These are phyloP conservation scores for Solanum piurae DNA, from an alignment of 257 asterid genomes.

Conservation along the genomic window DNA sequence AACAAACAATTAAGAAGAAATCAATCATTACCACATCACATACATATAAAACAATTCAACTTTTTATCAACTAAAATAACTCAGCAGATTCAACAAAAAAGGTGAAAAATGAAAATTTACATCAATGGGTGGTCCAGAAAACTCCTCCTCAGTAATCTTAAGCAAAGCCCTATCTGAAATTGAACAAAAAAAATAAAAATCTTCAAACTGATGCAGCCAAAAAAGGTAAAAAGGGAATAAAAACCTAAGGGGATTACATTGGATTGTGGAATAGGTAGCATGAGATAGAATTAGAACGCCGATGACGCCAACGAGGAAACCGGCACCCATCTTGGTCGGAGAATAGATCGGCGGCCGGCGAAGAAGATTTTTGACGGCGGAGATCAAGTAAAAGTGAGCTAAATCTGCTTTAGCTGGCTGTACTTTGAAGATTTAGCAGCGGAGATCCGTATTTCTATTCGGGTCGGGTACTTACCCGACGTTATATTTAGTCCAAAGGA, in stretches of 20 bases:
- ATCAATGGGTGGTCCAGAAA: conserved; percentile 64
- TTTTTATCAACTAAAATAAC: not conserved
- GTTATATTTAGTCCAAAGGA: not conserved
- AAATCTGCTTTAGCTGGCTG: not conserved
- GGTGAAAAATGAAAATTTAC: conserved; percentile 28
- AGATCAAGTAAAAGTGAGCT: not conserved
- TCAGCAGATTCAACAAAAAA: not conserved
- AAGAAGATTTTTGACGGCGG: not conserved
- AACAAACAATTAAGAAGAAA: not conserved
- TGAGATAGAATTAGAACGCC: conserved; percentile 76
- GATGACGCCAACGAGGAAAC: conserved; percentile 63
- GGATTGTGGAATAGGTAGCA: conserved; percentile 63
- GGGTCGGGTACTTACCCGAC: not conserved
- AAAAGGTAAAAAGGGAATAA: not conserved
- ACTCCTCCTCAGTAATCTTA: conserved; percentile 84
- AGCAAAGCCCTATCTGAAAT: conserved; percentile 76
- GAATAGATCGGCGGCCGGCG: conserved; percentile 18
- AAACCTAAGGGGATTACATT: conserved; percentile 34
- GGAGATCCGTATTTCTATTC: not conserved
- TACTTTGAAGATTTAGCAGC: not conserved
- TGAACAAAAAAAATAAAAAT: not conserved
- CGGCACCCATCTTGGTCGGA: conserved; percentile 40
- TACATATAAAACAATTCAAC: not conserved
- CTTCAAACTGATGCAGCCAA: not conserved
- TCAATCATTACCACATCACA: not conserved